Percentiles rank a stretch among this genome's conserved stretches.
These are phyloP conservation scores for Apiospora kogelbergensis DNA, from an alignment of 2,329 filamentous ascomycete genomes.

Conservation along the genomic window DNA sequence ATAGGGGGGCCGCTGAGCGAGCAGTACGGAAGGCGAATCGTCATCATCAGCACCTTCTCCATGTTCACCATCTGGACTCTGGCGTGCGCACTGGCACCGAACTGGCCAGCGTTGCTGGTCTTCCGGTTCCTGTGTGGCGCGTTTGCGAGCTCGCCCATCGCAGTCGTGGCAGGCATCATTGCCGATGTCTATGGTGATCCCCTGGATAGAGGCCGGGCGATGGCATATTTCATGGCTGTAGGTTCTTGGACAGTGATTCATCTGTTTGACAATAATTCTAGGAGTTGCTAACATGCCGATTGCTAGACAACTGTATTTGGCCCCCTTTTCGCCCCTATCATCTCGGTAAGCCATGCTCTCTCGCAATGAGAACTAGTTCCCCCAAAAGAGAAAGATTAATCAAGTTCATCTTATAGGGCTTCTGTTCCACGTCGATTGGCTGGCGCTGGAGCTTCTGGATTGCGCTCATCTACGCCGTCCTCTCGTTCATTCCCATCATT, in stretches of 20 bases:
- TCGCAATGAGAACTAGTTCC: no score
- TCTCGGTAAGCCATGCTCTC: slow-evolving; percentile 37
- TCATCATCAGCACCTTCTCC: slow-evolving; percentile 45
- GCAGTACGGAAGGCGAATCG: slow-evolving; percentile 56
- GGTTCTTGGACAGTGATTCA: slow-evolving; percentile 21
- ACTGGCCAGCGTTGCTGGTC: slow-evolving; percentile 51
- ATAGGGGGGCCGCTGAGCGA: slow-evolving; percentile 67
- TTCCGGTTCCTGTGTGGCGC: slow-evolving; percentile 55
- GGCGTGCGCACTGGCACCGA: slow-evolving; percentile 55
- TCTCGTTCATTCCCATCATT: slow-evolving; percentile 58
- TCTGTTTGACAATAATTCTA: no score
- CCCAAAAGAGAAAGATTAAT: background rate
- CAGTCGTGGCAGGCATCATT: slow-evolving; percentile 62
- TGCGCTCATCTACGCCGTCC: slow-evolving; percentile 65
- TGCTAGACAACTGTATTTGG: slow-evolving; percentile 61
- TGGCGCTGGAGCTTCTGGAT: slow-evolving; percentile 76
- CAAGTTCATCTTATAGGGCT: slow-evolving; percentile 40
- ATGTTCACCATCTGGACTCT: slow-evolving; percentile 53
- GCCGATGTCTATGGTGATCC: slow-evolving; percentile 65
- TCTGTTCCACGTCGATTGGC: slow-evolving; percentile 54
- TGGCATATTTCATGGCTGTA: slow-evolving; percentile 65
- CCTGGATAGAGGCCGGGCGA: slow-evolving; percentile 55
- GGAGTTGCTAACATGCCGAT: background rate
- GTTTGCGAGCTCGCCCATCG: slow-evolving; percentile 59
- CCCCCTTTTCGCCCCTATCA: slow-evolving; percentile 64